Evolutionary conservation across 78 protist species (phyloP).

Genomic region (Blattamonas nauphoetae): DNA sequence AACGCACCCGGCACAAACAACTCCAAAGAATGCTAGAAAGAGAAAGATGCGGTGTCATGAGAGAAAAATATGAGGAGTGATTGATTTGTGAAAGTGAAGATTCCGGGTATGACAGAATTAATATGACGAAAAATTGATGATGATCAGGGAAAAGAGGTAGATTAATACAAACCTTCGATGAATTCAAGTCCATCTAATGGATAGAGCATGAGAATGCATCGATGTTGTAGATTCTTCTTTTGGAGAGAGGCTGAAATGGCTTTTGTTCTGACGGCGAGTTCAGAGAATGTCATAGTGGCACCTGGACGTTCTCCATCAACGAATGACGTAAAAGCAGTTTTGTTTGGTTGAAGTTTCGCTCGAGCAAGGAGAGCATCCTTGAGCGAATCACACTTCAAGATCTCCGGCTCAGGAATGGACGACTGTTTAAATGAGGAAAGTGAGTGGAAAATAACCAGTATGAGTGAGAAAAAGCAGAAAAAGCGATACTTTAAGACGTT

Average conservation of each 20-base stretch:
- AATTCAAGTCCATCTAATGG: slow-evolving; percentile 2
- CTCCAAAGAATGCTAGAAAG: not conserved
- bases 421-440: no score
- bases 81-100: no score
- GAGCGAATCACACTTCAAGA: not conserved
- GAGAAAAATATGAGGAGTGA: no score
- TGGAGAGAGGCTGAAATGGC: not conserved
- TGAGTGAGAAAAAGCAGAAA: no score
- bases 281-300: not conserved
- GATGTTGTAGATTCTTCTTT: not conserved
- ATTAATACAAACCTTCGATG: not conserved
- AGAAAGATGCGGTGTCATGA: no score
- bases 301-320: not conserved
- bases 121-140: not conserved
- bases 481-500: no score
- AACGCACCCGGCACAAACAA: not conserved
- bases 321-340: not conserved
- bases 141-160: not conserved
- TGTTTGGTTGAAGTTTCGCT: not conserved
- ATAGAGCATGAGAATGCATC: not conserved
- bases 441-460: no score
- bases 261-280: not conserved
- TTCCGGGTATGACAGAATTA: not conserved
- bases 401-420: not conserved
- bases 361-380: not conserved